Conservation (phyloP, 1,284 basidiomycete species). For the Grifola frondosa region DNA sequence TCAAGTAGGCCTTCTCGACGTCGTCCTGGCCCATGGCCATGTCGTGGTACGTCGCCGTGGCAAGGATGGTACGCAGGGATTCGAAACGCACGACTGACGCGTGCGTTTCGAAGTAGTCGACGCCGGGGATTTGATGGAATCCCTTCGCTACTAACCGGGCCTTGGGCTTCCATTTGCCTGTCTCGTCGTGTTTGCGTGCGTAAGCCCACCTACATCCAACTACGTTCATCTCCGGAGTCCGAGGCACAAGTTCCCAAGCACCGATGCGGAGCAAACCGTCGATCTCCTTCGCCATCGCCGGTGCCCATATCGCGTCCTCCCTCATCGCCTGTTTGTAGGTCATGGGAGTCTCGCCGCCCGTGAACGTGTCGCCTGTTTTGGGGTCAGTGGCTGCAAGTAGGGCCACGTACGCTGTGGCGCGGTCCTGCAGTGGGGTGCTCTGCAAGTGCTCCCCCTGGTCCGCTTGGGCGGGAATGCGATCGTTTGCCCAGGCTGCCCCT, state of each 20-base stretch:
- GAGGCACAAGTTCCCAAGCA: constrained; percentile 6
- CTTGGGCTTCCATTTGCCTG: constrained; percentile 33
- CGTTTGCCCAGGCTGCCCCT: no score
- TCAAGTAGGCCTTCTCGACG: constrained; percentile 34
- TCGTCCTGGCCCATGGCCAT: constrained; percentile 31
- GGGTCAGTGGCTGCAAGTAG: no score
- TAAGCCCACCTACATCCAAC: constrained; percentile 36
- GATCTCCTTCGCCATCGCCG: no score
- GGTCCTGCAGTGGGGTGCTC: no score
- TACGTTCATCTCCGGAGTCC: constrained; percentile 5
- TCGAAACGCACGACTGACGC: constrained; percentile 28
- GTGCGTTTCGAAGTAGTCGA: constrained; percentile 41
- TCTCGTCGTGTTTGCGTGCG: constrained; percentile 28
- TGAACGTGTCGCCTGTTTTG: no score
- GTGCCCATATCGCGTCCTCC: no score
- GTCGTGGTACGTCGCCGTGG: constrained; percentile 24
- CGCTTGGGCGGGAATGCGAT: no score
- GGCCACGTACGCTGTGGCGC: no score
- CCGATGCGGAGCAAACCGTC: no score
- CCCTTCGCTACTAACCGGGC: constrained; percentile 40
- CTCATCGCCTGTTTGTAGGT: no score
- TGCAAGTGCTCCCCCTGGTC: no score
- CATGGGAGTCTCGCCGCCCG: no score
- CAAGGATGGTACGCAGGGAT: constrained; percentile 27
- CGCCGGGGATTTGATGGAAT: constrained; percentile 36